These are phyloP conservation scores for Globisporangium rhizosaccharum DNA, from an alignment of 352 stramenopile species.

Conservation along the genomic window DNA sequence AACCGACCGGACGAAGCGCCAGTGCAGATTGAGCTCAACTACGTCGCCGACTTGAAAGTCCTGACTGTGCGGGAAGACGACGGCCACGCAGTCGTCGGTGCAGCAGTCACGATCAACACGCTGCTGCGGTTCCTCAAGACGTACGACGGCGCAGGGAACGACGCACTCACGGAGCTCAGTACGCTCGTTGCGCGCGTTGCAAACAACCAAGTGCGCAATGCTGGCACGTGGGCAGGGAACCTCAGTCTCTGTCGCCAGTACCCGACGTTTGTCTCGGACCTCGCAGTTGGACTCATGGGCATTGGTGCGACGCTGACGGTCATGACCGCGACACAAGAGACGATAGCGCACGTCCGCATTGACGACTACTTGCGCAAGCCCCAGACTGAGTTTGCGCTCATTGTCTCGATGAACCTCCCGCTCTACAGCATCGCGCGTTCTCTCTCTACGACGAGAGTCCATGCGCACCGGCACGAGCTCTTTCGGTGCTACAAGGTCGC, in stretches of 20 bases:
- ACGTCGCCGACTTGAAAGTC: constrained; percentile 47
- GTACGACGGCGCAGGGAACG: constrained; percentile 70
- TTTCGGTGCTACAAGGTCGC: constrained; percentile 50
- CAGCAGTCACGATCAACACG: constrained; percentile 59
- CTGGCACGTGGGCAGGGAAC: constrained; percentile 14
- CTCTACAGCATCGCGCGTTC: constrained; percentile 21
- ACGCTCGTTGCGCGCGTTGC: constrained; percentile 36
- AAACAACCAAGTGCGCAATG: constrained; percentile 57
- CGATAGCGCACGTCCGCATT: constrained; percentile 14
- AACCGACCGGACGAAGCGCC: constrained; percentile 50
- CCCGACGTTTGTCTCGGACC: constrained; percentile 46
- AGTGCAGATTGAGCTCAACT: constrained; percentile 24
- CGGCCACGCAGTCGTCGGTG: constrained; percentile 41
- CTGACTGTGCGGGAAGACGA: constrained; percentile 9
- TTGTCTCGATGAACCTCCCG: constrained; percentile 33
- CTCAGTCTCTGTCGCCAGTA: constrained; percentile 35
- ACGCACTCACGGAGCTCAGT: constrained; percentile 24
- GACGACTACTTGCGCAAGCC: constrained; percentile 21
- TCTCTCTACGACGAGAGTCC: background rate
- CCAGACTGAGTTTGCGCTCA: constrained; percentile 15
- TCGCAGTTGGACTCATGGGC: constrained; percentile 53
- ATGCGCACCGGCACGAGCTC: constrained; percentile 1
- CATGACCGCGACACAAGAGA: constrained; percentile 55
- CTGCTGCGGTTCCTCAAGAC: constrained; percentile 75
- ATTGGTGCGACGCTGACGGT: constrained; percentile 72